Evolutionary conservation across 1,284 basidiomycete species (phyloP), one percentile per base, ranked within the genome.

Genomic region (Amylostereum chailletii): DNA sequence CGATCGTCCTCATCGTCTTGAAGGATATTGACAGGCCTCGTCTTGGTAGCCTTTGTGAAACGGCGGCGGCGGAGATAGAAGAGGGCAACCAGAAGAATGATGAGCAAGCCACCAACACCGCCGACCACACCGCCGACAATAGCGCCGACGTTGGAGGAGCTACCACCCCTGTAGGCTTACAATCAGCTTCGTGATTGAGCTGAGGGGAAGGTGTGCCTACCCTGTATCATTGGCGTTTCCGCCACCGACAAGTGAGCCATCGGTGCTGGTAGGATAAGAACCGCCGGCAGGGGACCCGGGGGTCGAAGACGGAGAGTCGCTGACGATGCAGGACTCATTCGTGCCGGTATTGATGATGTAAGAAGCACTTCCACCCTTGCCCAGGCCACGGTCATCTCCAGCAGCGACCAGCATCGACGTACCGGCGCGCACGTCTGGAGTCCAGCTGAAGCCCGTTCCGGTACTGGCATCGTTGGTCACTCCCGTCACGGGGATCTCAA

Each of bases 231-330:
- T 32, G 5, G 42, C 33, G 27, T 50, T 42, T 10, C 55, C 52
- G 4, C 51, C 53, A 7, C 63, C 58, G 27, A 64, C 65, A 38
- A 45, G 57, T 45, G 55, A 55, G 31, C 66, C 64, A 45, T 53
- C 59, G 10, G 70, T 67, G 44, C 70, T 74, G 0, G 85, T 87
- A 0, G 85, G 79, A 60, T 85, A 85, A 42, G 70, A 70, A 0
- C 84, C 85, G 36, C 87, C 87, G n/a, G 87, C 87, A 4, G 86
- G 84, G 46, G 68, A 70, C 0, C 83, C 87, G 5, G 82, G 72
- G 0, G 87, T 90, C 1, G 85, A 86, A 36, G 82, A 86, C 0
- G 88, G 88, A 38, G 83, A 85, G 29, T 55, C 62, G 40, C 63
- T 58, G 46, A 70, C 76, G 47, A 90, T 61, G 58, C 87, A 90